phyloP scores from a whole-genome alignment of 1,139 yeast species.

The Blastobotrys ciferrii region DNA sequence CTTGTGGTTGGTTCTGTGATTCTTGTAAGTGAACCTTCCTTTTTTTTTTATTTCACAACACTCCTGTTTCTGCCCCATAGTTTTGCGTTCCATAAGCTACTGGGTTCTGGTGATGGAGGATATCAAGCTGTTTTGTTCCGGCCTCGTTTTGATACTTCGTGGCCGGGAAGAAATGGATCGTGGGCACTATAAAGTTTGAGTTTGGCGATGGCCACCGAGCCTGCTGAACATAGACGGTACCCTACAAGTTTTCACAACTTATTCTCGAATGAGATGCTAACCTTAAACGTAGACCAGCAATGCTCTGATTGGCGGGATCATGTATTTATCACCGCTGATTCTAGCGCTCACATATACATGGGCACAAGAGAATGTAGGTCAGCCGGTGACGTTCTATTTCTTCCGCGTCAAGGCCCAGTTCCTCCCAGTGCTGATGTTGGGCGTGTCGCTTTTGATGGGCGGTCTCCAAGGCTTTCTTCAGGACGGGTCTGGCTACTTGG shows the following conservation, averaged over 20 bases:
- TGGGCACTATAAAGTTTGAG: conserved; percentile 20
- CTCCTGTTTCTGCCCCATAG: conserved; percentile 38
- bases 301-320: neutral
- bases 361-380: conserved; percentile 38
- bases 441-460: conserved; percentile 29
- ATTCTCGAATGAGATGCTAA: neutral
- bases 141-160: conserved; percentile 30
- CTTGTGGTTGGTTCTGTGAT: conserved; percentile 32
- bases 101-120: conserved; percentile 40
- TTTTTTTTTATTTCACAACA: conserved; percentile 6
- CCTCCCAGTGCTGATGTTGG: conserved; percentile 36
- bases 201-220: conserved; percentile 1
- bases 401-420: conserved; percentile 35
- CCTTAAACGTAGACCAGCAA: conserved; percentile 2
- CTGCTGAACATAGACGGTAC: conserved; percentile 1
- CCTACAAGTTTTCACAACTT: conserved; percentile 10
- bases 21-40: conserved; percentile 30
- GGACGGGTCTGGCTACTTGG: conserved; percentile 35
- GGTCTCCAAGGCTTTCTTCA: conserved; percentile 31
- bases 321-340: conserved; percentile 6
- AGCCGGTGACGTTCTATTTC: conserved; percentile 32
- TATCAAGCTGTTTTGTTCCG: conserved; percentile 28
- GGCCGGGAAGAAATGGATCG: conserved; percentile 29
- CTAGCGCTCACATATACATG: conserved; percentile 39
- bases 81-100: conserved; percentile 29